Conservation (phyloP, 2,329 filamentous ascomycete genomes). For the Fusarium scirpi region DNA sequence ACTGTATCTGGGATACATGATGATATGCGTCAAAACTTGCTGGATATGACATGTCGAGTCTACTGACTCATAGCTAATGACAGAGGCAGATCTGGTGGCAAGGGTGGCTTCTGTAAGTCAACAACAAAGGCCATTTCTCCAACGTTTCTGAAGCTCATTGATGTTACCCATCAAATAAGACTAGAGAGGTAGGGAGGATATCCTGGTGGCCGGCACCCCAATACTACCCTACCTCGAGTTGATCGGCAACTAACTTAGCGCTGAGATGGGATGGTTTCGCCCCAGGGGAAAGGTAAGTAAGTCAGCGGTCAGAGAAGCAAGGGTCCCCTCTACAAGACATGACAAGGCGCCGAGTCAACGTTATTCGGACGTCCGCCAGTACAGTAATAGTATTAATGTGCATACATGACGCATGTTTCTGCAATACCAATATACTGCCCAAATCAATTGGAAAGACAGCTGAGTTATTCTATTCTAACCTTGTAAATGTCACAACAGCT, state of each 20-base stretch:
- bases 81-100: neutral
- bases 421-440: neutral
- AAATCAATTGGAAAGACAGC: neutral
- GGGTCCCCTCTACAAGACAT: neutral
- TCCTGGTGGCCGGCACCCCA: constrained; percentile 15
- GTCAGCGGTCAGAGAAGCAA: neutral
- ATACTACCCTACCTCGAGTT: constrained; percentile 16
- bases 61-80: neutral
- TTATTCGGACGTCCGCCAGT: neutral
- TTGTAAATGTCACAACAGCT: neutral
- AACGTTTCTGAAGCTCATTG: neutral
- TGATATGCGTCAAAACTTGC: neutral
- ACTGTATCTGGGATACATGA: neutral
- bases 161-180: neutral
- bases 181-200: constrained; percentile 2
- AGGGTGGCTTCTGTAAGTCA: neutral
- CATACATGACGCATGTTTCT: neutral
- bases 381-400: neutral
- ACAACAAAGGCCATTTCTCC: neutral
- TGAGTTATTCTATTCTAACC: neutral
- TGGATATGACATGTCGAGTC: neutral
- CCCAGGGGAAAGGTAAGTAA: neutral
- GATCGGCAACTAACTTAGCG: constrained; percentile 20
- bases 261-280: neutral
- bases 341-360: neutral